Evolutionary conservation across 257 asterid species (phyloP).

Genomic region (Verbena officinalis): DNA sequence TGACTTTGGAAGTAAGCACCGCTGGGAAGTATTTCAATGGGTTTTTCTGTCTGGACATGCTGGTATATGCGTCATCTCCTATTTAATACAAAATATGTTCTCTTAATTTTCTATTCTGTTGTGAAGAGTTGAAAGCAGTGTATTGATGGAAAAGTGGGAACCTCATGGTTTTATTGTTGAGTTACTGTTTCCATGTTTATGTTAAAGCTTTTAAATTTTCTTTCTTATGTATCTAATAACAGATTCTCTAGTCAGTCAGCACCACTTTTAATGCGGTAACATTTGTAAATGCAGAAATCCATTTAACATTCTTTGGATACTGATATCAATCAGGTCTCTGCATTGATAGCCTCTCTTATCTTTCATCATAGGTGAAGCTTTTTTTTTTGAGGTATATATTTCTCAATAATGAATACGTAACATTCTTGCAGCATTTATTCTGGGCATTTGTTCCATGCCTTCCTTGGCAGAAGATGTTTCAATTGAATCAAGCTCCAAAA

Average conservation of each 20-base stretch:
- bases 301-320: slow-evolving; percentile 5
- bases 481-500: slow-evolving; percentile 42
- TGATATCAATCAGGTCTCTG: not conserved
- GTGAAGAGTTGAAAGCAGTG: not conserved
- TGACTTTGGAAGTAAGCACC: slow-evolving; percentile 45
- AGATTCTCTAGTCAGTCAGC: not conserved
- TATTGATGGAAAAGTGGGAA: not conserved
- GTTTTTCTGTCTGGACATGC: slow-evolving; percentile 68
- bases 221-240: not conserved
- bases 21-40: slow-evolving; percentile 50
- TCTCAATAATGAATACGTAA: slow-evolving; percentile 24
- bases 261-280: not conserved
- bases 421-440: slow-evolving; percentile 55
- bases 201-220: not conserved
- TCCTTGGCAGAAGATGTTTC: slow-evolving; percentile 75
- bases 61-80: slow-evolving; percentile 44
- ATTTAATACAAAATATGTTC: slow-evolving; percentile 1
- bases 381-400: slow-evolving; percentile 9
- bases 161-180: not conserved
- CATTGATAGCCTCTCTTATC: slow-evolving; percentile 4
- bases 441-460: slow-evolving; percentile 55
- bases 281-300: not conserved
- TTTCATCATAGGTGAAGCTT: slow-evolving; percentile 13
- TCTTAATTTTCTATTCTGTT: not conserved
- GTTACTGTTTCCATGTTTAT: not conserved